These are phyloP conservation scores for Termitomyces eurrhizus DNA, from an alignment of 768 basidiomycete species.

Conservation along the genomic window DNA sequence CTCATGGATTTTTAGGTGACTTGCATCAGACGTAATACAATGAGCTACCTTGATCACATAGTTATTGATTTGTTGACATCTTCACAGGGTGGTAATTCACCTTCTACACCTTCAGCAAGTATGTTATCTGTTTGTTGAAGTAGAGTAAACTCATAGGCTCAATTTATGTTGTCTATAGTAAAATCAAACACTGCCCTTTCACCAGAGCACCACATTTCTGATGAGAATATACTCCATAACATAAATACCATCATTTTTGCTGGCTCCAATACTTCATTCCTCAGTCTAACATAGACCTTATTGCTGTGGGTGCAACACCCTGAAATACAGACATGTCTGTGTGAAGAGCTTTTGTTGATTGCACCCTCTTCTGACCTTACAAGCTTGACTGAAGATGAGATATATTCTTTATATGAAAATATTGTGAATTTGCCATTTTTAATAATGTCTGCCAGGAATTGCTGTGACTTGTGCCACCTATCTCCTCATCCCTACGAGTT, in stretches of 20 bases:
- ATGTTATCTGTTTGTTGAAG: slow-evolving; percentile 23
- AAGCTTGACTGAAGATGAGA: slow-evolving; percentile 57
- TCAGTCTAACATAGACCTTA: slow-evolving; percentile 84
- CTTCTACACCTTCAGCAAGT: slow-evolving; percentile 50
- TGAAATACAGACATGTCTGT: slow-evolving; percentile 63
- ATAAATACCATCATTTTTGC: slow-evolving; percentile 91
- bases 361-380: slow-evolving; percentile 35
- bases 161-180: slow-evolving; percentile 42
- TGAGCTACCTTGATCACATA: slow-evolving; percentile 45
- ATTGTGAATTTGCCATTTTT: slow-evolving; percentile 64
- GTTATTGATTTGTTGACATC: slow-evolving; percentile 30
- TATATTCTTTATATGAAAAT: slow-evolving; percentile 51
- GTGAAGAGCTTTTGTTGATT: slow-evolving; percentile 58
- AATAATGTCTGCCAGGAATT: slow-evolving; percentile 75
- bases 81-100: slow-evolving; percentile 26
- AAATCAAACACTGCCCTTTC: slow-evolving; percentile 76
- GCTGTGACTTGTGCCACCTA: slow-evolving; percentile 73
- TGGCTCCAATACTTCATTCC: slow-evolving; percentile 83
- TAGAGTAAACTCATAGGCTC: neutral
- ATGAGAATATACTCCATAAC: slow-evolving; percentile 81
- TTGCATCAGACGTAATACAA: slow-evolving; percentile 57
- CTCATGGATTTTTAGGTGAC: slow-evolving; percentile 89
- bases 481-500: slow-evolving; percentile 78
- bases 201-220: slow-evolving; percentile 71
- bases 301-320: slow-evolving; percentile 67